These are phyloP conservation scores for Wickerhamomyces ciferrii DNA, from an alignment of 805 yeast species.

Conservation along the genomic window DNA sequence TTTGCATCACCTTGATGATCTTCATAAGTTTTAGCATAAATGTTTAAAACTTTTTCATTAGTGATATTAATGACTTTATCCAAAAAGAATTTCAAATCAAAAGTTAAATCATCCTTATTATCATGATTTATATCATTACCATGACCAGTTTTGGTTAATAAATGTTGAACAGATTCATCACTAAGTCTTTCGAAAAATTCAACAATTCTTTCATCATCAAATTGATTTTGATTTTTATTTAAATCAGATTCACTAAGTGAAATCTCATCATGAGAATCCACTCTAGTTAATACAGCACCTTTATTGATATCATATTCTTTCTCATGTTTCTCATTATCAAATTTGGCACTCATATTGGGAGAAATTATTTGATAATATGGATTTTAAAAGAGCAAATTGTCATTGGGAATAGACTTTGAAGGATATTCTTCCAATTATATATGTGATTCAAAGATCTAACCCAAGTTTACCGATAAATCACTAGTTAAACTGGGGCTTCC, in stretches of 20 bases:
- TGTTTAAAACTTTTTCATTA: conserved; percentile 30
- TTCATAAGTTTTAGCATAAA: conserved; percentile 29
- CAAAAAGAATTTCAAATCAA: conserved; percentile 2
- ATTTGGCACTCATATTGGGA: too few species aligned
- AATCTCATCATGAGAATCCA: neutral
- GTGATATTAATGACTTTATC: conserved; percentile 14
- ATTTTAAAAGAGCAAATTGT: neutral
- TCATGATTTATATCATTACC: neutral
- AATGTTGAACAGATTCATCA: neutral
- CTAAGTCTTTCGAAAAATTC: neutral
- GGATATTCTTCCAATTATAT: too few species aligned
- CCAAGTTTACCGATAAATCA: too few species aligned
- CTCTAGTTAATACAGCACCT: neutral
- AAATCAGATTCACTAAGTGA: neutral
- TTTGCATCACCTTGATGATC: conserved; percentile 42
- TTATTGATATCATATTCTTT: neutral
- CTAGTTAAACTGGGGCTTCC: too few species aligned
- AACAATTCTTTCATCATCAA: conserved; percentile 1
- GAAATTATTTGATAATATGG: too few species aligned
- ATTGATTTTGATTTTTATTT: too few species aligned
- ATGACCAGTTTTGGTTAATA: conserved; percentile 3
- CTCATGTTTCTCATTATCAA: too few species aligned
- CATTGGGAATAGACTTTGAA: too few species aligned
- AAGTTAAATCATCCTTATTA: neutral
- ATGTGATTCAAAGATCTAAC: too few species aligned